A percentile compares a stretch with the other conserved stretches of the same genome.
Evolutionary conservation across 192 early-diverging fungal species (phyloP).

Genomic region (Podila verticillata): DNA sequence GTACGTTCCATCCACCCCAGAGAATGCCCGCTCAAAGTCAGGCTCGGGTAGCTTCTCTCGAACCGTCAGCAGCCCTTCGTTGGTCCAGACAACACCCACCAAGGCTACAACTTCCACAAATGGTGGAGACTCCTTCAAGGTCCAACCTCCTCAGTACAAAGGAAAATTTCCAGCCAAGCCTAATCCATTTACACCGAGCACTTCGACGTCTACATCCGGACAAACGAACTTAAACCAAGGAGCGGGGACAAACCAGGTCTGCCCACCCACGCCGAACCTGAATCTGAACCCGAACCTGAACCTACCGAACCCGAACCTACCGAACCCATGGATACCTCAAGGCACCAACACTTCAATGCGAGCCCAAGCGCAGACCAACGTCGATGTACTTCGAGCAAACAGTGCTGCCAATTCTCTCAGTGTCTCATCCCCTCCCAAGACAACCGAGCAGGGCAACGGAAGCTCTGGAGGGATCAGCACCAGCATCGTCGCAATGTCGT

Average conservation of each 20-base stretch:
- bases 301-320: slow-evolving; percentile 1
- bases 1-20: neutral
- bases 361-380: neutral
- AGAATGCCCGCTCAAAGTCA: neutral
- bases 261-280: too few relatives aligned
- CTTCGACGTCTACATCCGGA: too few relatives aligned
- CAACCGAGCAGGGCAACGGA: too few relatives aligned
- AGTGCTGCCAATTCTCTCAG: slow-evolving; percentile 9
- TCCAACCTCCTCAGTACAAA: too few relatives aligned
- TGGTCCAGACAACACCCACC: slow-evolving; percentile 30
- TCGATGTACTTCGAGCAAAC: slow-evolving; percentile 24
- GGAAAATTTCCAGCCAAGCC: too few relatives aligned
- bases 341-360: neutral
- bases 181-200: too few relatives aligned
- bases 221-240: too few relatives aligned
- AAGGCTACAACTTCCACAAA: neutral
- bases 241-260: too few relatives aligned
- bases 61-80: slow-evolving; percentile 22
- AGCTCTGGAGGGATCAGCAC: too few relatives aligned
- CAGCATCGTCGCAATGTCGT: too few relatives aligned
- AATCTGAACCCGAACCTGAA: neutral
- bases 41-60: slow-evolving; percentile 17
- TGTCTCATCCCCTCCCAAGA: too few relatives aligned
- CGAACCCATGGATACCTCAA: neutral
- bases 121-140: too few relatives aligned